These are phyloP conservation scores for Erythrobasidium hasegawianum DNA, from an alignment of 1,284 basidiomycete genomes.

Conservation along the genomic window DNA sequence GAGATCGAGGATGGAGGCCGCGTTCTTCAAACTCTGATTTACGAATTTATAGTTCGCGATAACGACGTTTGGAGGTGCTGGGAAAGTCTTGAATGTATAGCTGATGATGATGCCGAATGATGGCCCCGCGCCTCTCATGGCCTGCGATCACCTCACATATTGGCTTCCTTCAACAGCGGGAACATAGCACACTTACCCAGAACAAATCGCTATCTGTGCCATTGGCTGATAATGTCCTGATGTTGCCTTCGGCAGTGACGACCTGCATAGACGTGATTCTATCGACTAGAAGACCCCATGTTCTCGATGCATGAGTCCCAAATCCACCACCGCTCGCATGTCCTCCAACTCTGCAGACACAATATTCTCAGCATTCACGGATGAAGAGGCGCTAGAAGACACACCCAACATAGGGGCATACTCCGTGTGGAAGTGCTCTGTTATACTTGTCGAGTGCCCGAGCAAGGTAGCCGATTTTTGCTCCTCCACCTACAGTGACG, in stretches of 20 bases:
- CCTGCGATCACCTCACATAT: neutral
- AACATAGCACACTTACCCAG: neutral
- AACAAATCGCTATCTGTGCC: conserved; percentile 11
- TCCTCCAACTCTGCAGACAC: conserved; percentile 40
- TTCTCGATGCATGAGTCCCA: conserved; percentile 39
- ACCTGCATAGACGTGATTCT: conserved; percentile 7
- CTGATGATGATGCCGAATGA: conserved; percentile 19
- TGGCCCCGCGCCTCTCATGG: conserved; percentile 21
- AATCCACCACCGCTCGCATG: conserved; percentile 48
- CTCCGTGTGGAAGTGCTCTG: conserved; percentile 47
- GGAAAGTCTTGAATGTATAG: conserved; percentile 12
- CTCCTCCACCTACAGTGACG: conserved; percentile 46
- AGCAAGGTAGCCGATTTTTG: conserved; percentile 48
- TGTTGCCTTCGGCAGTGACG: conserved; percentile 23
- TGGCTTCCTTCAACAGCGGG: neutral
- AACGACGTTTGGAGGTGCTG: conserved; percentile 9
- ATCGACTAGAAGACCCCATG: conserved; percentile 20
- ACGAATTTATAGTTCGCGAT: neutral
- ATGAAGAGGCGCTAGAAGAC: too few species aligned
- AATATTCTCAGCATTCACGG: too few species aligned
- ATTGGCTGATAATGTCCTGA: conserved; percentile 1
- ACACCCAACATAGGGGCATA: conserved; percentile 48
- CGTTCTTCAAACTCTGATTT: neutral
- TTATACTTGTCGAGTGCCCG: conserved; percentile 45
- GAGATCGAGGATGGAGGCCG: neutral